These are phyloP conservation scores for Acrodontium crateriforme DNA, from an alignment of 2,329 filamentous ascomycete species.

Conservation along the genomic window DNA sequence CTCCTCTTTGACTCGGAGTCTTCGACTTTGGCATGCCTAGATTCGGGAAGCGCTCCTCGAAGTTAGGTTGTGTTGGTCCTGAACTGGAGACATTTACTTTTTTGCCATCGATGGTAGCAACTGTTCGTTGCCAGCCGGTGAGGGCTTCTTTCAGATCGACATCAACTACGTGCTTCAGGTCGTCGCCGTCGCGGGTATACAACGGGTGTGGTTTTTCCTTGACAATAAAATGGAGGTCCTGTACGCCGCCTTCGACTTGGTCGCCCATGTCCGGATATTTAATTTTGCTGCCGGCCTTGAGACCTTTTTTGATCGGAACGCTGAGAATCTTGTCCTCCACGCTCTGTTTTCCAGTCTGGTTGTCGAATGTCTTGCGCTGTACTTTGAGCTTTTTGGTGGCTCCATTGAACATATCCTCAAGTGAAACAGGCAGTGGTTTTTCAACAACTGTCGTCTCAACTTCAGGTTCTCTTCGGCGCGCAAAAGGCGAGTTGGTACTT, in stretches of 20 bases:
- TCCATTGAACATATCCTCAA: slow-evolving; percentile 82
- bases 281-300: slow-evolving; percentile 97
- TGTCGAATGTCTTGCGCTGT: slow-evolving; percentile 87
- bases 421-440: slow-evolving; percentile 60
- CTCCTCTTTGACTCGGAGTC: slow-evolving; percentile 69
- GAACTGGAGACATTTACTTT: slow-evolving; percentile 65
- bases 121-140: slow-evolving; percentile 84
- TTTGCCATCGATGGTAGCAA: slow-evolving; percentile 85
- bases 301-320: slow-evolving; percentile 85
- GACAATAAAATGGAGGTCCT: slow-evolving; percentile 90
- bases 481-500: slow-evolving; percentile 16
- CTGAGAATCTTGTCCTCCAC: slow-evolving; percentile 83
- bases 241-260: slow-evolving; percentile 87
- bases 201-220: slow-evolving; percentile 85
- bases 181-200: slow-evolving; percentile 77
- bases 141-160: slow-evolving; percentile 85
- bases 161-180: slow-evolving; percentile 65
- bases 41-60: slow-evolving; percentile 65
- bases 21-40: slow-evolving; percentile 94
- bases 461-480: slow-evolving; percentile 38
- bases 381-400: slow-evolving; percentile 96
- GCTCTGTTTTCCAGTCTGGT: slow-evolving; percentile 62
- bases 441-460: slow-evolving; percentile 88
- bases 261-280: slow-evolving; percentile 97
- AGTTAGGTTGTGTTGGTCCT: slow-evolving; percentile 76